These are phyloP conservation scores for Rugosomyces carneus DNA, from an alignment of 1,284 basidiomycete genomes.

Conservation along the genomic window DNA sequence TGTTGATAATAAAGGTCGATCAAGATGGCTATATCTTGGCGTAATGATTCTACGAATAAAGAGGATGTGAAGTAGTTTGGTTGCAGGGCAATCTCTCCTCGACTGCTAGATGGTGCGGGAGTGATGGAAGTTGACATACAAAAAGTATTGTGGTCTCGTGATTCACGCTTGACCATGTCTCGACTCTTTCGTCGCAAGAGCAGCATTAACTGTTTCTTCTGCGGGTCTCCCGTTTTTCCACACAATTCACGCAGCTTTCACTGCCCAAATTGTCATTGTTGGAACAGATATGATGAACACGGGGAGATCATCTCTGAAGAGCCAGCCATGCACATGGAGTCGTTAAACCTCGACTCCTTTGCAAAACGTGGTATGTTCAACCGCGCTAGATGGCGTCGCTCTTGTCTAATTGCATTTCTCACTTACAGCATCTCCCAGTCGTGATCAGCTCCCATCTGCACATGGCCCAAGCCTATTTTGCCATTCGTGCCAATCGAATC, in stretches of 20 bases:
- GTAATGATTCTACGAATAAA: conserved; percentile 58
- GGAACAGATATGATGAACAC: conserved; percentile 62
- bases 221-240: conserved; percentile 42
- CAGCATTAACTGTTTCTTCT: conserved; percentile 59
- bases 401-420: conserved; percentile 2
- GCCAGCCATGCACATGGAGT: conserved; percentile 81
- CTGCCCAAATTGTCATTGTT: conserved; percentile 62
- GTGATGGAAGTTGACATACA: conserved; percentile 11
- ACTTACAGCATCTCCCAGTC: conserved; percentile 60
- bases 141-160: neutral
- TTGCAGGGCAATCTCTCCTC: conserved; percentile 60
- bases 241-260: conserved; percentile 50
- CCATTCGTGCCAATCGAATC: conserved; percentile 84
- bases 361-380: conserved; percentile 61
- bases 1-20: conserved; percentile 41
- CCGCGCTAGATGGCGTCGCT: neutral
- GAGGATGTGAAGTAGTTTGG: conserved; percentile 73
- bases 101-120: conserved; percentile 31
- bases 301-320: conserved; percentile 79
- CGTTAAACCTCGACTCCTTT: conserved; percentile 66
- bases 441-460: conserved; percentile 55
- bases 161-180: conserved; percentile 26
- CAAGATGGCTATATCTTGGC: conserved; percentile 54
- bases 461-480: conserved; percentile 69
- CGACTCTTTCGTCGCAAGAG: conserved; percentile 33